Base-by-base conservation (phyloP, 306 rosid genomes). In the Inga leiocalycina region DNA sequence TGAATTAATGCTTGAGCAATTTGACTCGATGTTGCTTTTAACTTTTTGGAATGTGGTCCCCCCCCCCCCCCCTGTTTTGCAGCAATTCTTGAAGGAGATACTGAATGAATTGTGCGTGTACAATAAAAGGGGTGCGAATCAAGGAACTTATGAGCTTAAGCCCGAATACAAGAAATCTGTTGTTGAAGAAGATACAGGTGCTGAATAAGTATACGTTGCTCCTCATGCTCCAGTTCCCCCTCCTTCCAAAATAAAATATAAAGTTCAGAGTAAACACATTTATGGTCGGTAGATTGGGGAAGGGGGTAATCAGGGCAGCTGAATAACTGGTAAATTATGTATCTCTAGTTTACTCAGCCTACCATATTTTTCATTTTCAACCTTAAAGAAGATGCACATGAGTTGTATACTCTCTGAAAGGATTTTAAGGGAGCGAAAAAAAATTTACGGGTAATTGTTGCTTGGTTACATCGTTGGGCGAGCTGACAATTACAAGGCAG, bases 1-100 rank as follows among this genome's bases (percentile, higher is more conserved):
- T 22, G 10, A 71, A 24, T 71, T 12, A 22, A 43, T 24, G 44
- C 17, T 41, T 10, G 11, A n/a, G 43, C n/a, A 20, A n/a, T 70
- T 41, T 70, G 51, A 70, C 75, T 70, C 41, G 74, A 20, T 8
- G n/a, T 9, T 10, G 34, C 27, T 41, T 70, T 39, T 70, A 71
- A 71, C 56, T 5, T 22, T 44, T 71, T 17, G 44, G 16, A 20
- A 22, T 44, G 56, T 44, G 56, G 56, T 12, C 22, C n/a, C 27
- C 10, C 22, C 68, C 62, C 67, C 70, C 27, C 30, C 30, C 30
- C 30, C 1, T 77, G 74, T 67, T 51, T 75, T 82, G 90, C 99
- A 96, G 99, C 99, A 96, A 96, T 96, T 96, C 91, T 82, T 96
- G 91, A 96, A 96, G 88, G 99, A 94, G 97, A 94, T 96, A 83